Evolutionary conservation across 1,284 basidiomycete species (phyloP), one percentile per base, ranked within the genome.

Genomic region (Coniferiporia weirii): DNA sequence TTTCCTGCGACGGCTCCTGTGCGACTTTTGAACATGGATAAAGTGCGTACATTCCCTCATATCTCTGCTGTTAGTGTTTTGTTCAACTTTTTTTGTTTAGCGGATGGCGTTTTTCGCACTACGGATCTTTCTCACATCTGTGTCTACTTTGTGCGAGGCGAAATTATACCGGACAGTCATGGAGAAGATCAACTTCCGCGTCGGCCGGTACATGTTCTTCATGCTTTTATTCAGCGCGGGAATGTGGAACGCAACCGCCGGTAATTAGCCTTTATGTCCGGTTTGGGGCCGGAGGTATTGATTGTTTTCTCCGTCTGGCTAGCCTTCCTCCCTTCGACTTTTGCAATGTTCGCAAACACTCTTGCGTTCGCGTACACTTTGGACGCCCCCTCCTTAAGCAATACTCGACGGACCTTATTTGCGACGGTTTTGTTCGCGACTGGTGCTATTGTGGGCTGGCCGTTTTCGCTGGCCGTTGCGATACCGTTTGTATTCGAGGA

Each of bases 251-350:
- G 91, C 95, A 4, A 83, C 93, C 47, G 78, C 87, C 46, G 85
- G 94, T 93, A 67, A 65, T 78, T 70, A 57, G 53, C 57, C 22
- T 54, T 52, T 56, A 19, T 51, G n/a, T 57, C 40, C 58, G 32
- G 36, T 60, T 19, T 15, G 44, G 4, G 6, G 56, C 57, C 20
- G 46, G 43, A 40, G 36, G 8, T 27, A 27, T 27, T 27, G 38
- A 12, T 32, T 63, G 45, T 40, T 40, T 40, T 40, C 9, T 40
- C 9, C 46, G 45, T 19, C 32, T 3, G 56, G 43, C 20, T 64
- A 94, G 92, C 95, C 0, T 91, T 97, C 75, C 78, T 98, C 4
- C 95, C 97, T 0, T 98, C 97, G 7, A 88, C 92, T 1, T 98
- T 98, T 68, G 86, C 94, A 1, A 94, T 99, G 93, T 95, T 95